These are phyloP conservation scores for Papiliotrema laurentii DNA, from an alignment of 1,284 basidiomycete genomes.

Conservation along the genomic window DNA sequence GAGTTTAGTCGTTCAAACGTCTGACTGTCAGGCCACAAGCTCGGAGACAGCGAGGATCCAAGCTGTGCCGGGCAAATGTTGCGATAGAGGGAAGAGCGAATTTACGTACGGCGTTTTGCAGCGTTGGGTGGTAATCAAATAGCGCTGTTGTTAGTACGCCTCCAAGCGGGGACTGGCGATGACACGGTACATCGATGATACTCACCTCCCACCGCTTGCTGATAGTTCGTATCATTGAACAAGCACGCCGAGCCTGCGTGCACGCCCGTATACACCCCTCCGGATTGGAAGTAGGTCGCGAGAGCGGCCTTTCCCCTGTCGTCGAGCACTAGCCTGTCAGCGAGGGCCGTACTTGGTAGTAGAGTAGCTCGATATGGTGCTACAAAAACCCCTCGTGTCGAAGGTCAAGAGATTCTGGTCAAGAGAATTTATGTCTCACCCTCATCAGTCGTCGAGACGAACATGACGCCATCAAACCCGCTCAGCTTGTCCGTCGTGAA, in stretches of 20 bases:
- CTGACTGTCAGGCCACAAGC: too few relatives aligned
- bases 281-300: conserved; percentile 59
- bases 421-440: too few relatives aligned
- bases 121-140: conserved; percentile 68
- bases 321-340: conserved; percentile 63
- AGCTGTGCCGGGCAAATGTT: conserved; percentile 49
- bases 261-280: conserved; percentile 30
- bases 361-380: too few relatives aligned
- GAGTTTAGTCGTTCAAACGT: conserved; percentile 60
- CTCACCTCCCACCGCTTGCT: conserved; percentile 51
- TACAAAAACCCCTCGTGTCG: too few relatives aligned
- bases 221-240: conserved; percentile 52
- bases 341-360: too few relatives aligned
- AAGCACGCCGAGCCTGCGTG: neutral
- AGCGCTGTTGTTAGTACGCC: conserved; percentile 47
- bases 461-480: conserved; percentile 63
- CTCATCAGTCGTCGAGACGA: conserved; percentile 66
- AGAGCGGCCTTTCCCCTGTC: conserved; percentile 59
- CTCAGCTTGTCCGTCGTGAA: conserved; percentile 59
- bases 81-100: too few relatives aligned
- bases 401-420: too few relatives aligned
- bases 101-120: conserved; percentile 54
- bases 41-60: too few relatives aligned
- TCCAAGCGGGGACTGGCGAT: neutral
- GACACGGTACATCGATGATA: neutral